Evolutionary conservation across 352 stramenopile genomes (phyloP).

Genomic region (Phytophthora ohioensis): DNA sequence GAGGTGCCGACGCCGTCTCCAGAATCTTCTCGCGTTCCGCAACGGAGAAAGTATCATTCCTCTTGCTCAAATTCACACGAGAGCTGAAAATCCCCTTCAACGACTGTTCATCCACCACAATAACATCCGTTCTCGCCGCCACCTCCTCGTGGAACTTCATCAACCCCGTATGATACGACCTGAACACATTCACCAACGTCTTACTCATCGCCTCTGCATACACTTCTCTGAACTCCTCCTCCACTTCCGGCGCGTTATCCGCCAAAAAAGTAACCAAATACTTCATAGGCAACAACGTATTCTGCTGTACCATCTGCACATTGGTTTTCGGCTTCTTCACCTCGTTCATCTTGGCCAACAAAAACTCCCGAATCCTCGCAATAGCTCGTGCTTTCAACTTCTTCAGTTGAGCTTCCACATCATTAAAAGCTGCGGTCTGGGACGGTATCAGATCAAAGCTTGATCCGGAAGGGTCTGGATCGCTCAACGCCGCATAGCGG

Average conservation of each 20-base stretch:
- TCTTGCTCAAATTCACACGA: slow-evolving; percentile 96
- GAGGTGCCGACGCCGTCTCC: slow-evolving; percentile 75
- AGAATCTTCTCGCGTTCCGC: slow-evolving; percentile 93
- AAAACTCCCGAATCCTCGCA: slow-evolving; percentile 91
- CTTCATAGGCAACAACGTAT: slow-evolving; percentile 96
- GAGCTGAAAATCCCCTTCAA: slow-evolving; percentile 88
- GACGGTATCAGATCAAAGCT: slow-evolving; percentile 91
- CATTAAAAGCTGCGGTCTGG: slow-evolving; percentile 91
- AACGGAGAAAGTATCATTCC: slow-evolving; percentile 95
- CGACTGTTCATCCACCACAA: slow-evolving; percentile 96
- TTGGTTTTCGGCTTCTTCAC: slow-evolving; percentile 98
- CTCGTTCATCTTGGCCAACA: slow-evolving; percentile 93
- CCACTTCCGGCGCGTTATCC: slow-evolving; percentile 92
- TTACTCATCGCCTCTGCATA: slow-evolving; percentile 98
- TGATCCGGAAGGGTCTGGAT: slow-evolving; percentile 62
- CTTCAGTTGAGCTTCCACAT: slow-evolving; percentile 94
- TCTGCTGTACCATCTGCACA: slow-evolving; percentile 98
- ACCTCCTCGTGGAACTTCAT: slow-evolving; percentile 96
- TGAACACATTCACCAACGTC: slow-evolving; percentile 96
- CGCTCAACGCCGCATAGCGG: slow-evolving; percentile 83
- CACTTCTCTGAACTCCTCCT: slow-evolving; percentile 95
- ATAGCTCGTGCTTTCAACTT: slow-evolving; percentile 87
- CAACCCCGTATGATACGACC: slow-evolving; percentile 96
- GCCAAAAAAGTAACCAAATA: slow-evolving; percentile 96
- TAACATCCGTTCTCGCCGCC: slow-evolving; percentile 92